Conservation (phyloP, 2,329 filamentous ascomycete genomes). For the Aspergillus sp. region DNA sequence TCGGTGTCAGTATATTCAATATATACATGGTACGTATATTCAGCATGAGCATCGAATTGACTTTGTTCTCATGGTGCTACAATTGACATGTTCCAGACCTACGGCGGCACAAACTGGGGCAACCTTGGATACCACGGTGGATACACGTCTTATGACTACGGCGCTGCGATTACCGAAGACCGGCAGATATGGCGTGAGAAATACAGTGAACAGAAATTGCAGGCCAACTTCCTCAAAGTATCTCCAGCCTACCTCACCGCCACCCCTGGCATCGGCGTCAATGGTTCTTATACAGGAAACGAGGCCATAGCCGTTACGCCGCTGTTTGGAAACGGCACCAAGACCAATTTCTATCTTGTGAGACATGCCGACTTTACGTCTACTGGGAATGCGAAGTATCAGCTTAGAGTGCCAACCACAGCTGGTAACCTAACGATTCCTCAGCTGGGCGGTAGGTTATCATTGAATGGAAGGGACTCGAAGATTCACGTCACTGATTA, state of each 20-base stretch:
- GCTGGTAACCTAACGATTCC: constrained; percentile 3
- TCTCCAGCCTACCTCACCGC: constrained; percentile 66
- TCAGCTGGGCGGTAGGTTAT: not conserved
- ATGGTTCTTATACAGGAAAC: constrained; percentile 5
- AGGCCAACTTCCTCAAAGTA: constrained; percentile 71
- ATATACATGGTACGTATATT: constrained; percentile 60
- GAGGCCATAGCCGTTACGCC: not conserved
- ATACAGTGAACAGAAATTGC: constrained; percentile 71
- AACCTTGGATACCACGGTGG: constrained; percentile 68
- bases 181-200: constrained; percentile 68
- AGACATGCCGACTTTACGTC: constrained; percentile 14
- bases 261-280: constrained; percentile 38
- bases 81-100: constrained; percentile 44
- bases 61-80: no score
- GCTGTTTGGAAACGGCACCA: not conserved
- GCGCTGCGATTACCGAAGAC: constrained; percentile 64
- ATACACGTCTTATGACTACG: constrained; percentile 60
- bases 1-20: constrained; percentile 66
- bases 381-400: not conserved
- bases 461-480: constrained; percentile 13
- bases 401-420: not conserved
- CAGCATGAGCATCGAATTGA: no score
- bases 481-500: constrained; percentile 31
- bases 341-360: constrained; percentile 3
- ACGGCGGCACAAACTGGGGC: constrained; percentile 78